Evolutionary conservation across 2,329 filamentous ascomycete species (phyloP), one percentile per base, ranked within the genome.

Genomic region (Penicillium sclerotigenum): DNA sequence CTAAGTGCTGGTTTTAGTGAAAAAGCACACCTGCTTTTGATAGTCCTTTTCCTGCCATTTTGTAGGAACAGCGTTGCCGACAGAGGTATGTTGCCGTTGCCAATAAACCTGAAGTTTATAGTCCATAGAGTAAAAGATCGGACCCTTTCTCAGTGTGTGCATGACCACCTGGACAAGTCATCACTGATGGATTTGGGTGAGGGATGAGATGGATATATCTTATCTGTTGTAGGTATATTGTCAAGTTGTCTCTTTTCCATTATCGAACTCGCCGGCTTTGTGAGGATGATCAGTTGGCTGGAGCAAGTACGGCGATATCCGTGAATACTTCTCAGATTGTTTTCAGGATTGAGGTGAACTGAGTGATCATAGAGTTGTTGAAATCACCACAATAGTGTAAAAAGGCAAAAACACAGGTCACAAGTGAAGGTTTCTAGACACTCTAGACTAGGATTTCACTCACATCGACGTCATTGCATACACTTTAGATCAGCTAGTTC

Each of bases 401-500:
- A 18, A 36, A 28, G 2, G 16, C 20, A 37, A 26, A 16, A 37
- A 37, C 10, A 37, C 4, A 11, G n/a, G n/a, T 18, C 34, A 18
- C 9, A 10, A n/a, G n/a, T n/a, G n/a, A 47, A 24, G 26, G 18
- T 37, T n/a, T 46, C n/a, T 10, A 10, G 34, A 13, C 20, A 31
- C 22, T 46, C n/a, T 10, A 10, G 34, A 13, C 20, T 47, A 18
- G 20, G 24, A 9, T 18, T 14, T 16, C 20, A 24, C 42, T 53
- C 42, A 53, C 20, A 33, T 38, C 42, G 34, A 47, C 34, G 42
- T 53, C 42, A 53, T 47, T n/a, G 26, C 24, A 31, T 47, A 47
- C 11, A 40, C 6, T 38, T 31, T 6, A 26, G 16, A 47, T 33
- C 13, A 31, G 34, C 18, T 18, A 40, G 16, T 33, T 20, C 28